phyloP scores from a whole-genome alignment of 2,329 filamentous ascomycete species.

The Venturia asperata region DNA sequence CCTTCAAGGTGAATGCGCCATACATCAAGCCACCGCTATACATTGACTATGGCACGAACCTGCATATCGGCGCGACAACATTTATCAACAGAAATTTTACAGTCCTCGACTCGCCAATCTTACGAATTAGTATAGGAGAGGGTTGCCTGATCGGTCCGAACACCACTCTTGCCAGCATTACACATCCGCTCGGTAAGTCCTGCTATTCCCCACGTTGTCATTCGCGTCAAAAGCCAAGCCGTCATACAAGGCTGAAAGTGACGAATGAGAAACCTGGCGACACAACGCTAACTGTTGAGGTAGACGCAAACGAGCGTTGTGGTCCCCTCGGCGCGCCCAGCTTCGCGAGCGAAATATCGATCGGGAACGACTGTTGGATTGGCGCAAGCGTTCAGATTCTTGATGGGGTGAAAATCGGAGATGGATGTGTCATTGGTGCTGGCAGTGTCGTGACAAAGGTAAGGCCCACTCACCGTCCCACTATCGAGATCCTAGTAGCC shows the following conservation, averaged over 20 bases:
- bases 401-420: constrained; percentile 48
- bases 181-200: constrained; percentile 18
- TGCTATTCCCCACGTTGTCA: neutral
- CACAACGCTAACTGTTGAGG: neutral
- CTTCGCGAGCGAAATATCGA: constrained; percentile 41
- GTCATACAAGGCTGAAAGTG: neutral
- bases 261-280: neutral
- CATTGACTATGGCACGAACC: constrained; percentile 19
- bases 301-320: constrained; percentile 63
- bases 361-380: constrained; percentile 52
- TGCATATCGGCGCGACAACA: constrained; percentile 15
- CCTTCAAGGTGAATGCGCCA: constrained; percentile 15
- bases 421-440: constrained; percentile 46
- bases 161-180: constrained; percentile 14
- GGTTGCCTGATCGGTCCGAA: constrained; percentile 19
- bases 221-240: neutral
- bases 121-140: constrained; percentile 18
- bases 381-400: constrained; percentile 46
- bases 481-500: neutral
- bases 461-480: constrained; percentile 17
- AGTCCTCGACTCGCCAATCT: constrained; percentile 18
- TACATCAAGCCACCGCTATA: constrained; percentile 19
- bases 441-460: constrained; percentile 45
- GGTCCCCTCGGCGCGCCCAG: constrained; percentile 52
- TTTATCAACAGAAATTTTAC: constrained; percentile 19